Base-by-base conservation (phyloP, 2,329 filamentous ascomycete genomes). In the Aspergillaceae sp. region DNA sequence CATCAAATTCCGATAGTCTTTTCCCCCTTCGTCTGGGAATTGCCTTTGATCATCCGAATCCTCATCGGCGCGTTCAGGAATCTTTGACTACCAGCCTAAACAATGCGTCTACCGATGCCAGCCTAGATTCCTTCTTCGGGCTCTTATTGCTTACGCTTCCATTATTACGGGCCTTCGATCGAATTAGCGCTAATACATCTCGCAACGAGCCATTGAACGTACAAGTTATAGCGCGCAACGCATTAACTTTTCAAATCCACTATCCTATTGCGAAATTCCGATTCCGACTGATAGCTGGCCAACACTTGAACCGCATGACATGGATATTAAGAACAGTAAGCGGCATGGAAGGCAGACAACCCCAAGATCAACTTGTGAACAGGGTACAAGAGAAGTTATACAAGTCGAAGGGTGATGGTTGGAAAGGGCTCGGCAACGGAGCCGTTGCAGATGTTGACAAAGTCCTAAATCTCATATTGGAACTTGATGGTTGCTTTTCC, bases 61-160 rank as follows among this genome's bases (percentile, higher is more conserved):
- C 66, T 38, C 67, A 70, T 53, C 63, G 66, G 38, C 65, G 67
- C 29, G 66, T 71, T 41, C 64, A 63, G 50, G 63, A 65, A 42
- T 53, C 67, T n/a, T 55, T 71, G 8, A 60, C 63, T 2, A 56
- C 61, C 42, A 61, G 57, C 40, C 51, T 70, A 40, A 71, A 70
- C 42, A 53, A 57, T 27, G 48, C 53, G 29, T 56, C 57, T 30
- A 48, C 58, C 26, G 59, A 62, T 40, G 46, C 57, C 3, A 58
- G 62, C 7, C 48, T 69, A 35, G 56, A 63, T 38, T 52, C 51
- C 32, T 52, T 64, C 19, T 49, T 66, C 28, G 57, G 58, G 27
- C 48, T 66, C 29, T 58, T 71, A 29, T 53, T 53, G 4, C 51
- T 64, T 36, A 70, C 68, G 1, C 57, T 67, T 43, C 62, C 65